Evolutionary conservation across 1,139 yeast genomes (phyloP), one percentile per base, ranked within the genome.

Genomic region (Arxiozyma bovina): DNA sequence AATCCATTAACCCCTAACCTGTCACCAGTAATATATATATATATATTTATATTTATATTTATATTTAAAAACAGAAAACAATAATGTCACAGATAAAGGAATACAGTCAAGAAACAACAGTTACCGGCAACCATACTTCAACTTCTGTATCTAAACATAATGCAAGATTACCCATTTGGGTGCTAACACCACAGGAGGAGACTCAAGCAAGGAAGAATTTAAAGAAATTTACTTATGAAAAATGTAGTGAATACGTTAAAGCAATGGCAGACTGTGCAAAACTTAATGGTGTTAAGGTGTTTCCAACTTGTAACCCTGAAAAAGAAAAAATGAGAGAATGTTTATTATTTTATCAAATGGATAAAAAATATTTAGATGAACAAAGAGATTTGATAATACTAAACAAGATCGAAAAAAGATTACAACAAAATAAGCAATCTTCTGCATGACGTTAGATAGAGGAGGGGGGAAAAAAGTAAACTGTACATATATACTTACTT

Each of bases 141-240:
- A 12, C 17, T 21, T 18, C 25, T 34, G 49, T 46, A 34, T 38
- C 49, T 23, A 46, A 42, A 42, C 51, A 55, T 23, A 49, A 48
- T 11, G 47, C 53, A 40, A 68, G 65, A 60, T 70, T 87, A 47
- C 96, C 96, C 1, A 75, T 82, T 17, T 90, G 97, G 97, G 80
- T 88, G 62, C 75, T 90, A 45, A 82, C 94, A 0, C 96, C 96
- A 3, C 79, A 79, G 61, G 97, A 90, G 67, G 97, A 90, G 67
- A 85, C 85, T 70, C 81, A 84, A 61, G 83, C 89, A 42, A 81
- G 89, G 61, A 83, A 82, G 62, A 79, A 89, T 63, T 83, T 94
- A 82, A 86, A 89, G 70, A 81, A 77, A 58, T 79, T 78, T 67
- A 82, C 96, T 0, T 87, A 89, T 73, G 76, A 78, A 51, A 73